Evolutionary conservation across 371 early-diverging fungal genomes (phyloP).

Genomic region (Pancytospora epiphaga): DNA sequence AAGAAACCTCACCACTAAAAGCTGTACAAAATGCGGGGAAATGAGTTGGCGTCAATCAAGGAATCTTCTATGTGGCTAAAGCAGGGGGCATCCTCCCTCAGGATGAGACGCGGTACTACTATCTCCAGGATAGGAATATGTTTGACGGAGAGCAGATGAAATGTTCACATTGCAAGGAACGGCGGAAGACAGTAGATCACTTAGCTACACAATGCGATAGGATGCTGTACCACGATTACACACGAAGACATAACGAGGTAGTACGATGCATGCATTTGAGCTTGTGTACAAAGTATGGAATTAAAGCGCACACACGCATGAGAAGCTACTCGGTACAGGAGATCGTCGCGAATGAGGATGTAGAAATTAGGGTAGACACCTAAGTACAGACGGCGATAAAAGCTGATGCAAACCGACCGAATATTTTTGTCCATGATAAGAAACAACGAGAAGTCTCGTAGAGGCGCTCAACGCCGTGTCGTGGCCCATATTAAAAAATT

Average conservation of each 20-base stretch:
- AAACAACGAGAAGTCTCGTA: neutral
- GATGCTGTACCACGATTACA: conserved; percentile 11
- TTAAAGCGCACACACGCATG: neutral
- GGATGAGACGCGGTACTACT: neutral
- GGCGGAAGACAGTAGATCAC: conserved; percentile 4
- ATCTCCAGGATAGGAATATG: conserved; percentile 1
- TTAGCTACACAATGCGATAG: conserved; percentile 4
- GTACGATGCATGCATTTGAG: neutral
- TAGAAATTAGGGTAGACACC: conserved; percentile 6
- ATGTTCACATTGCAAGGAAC: neutral
- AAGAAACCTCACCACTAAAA: neutral
- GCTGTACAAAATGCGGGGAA: neutral
- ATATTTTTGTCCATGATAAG: conserved; percentile 3
- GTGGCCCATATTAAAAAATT: too few relatives aligned
- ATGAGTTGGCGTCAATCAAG: neutral
- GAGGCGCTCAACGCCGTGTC: too few relatives aligned
- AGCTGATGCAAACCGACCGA: neutral
- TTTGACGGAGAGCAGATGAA: neutral
- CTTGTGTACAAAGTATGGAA: neutral
- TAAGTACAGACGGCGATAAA: neutral
- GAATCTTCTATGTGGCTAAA: conserved; percentile 4
- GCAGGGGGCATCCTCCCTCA: neutral
- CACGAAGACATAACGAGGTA: conserved; percentile 1
- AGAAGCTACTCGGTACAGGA: neutral
- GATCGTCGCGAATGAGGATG: neutral